These are phyloP conservation scores for Stachybotrys elegans DNA, from an alignment of 2,329 filamentous ascomycete genomes.

Conservation along the genomic window DNA sequence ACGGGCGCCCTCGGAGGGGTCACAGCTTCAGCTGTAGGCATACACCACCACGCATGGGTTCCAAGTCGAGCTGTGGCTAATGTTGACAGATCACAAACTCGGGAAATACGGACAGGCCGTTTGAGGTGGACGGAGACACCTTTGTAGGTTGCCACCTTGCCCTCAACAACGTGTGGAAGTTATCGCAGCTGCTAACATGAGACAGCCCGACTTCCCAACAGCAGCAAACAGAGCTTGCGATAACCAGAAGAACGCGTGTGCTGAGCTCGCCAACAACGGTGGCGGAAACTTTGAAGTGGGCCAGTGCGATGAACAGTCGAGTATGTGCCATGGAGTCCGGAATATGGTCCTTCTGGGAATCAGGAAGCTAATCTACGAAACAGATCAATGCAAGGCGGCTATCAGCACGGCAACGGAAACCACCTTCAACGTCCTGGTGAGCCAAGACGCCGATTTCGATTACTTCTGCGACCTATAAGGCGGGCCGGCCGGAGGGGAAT, in stretches of 20 bases:
- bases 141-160: conserved; percentile 32
- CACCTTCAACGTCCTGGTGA: conserved; percentile 24
- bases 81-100: conserved; percentile 33
- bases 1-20: conserved; percentile 32
- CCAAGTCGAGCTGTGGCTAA: no score
- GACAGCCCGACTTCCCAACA: conserved; percentile 35
- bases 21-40: conserved; percentile 27
- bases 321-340: conserved; percentile 25
- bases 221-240: conserved; percentile 41
- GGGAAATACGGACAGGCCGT: conserved; percentile 32
- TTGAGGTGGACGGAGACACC: conserved; percentile 36
- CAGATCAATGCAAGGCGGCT: conserved; percentile 34
- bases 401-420: conserved; percentile 11
- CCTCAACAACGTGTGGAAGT: background rate
- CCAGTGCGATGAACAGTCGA: conserved; percentile 40
- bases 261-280: conserved; percentile 33
- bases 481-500: no score
- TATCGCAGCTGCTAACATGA: background rate
- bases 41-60: no score
- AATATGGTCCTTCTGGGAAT: background rate
- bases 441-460: conserved; percentile 37
- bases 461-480: conserved; percentile 40
- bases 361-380: background rate
- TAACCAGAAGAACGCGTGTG: conserved; percentile 44
- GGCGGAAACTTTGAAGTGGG: conserved; percentile 28